Percentiles rank a stretch among this genome's conserved stretches.
phyloP scores from a whole-genome alignment of 768 basidiomycete species.

The Jaapia argillacea region DNA sequence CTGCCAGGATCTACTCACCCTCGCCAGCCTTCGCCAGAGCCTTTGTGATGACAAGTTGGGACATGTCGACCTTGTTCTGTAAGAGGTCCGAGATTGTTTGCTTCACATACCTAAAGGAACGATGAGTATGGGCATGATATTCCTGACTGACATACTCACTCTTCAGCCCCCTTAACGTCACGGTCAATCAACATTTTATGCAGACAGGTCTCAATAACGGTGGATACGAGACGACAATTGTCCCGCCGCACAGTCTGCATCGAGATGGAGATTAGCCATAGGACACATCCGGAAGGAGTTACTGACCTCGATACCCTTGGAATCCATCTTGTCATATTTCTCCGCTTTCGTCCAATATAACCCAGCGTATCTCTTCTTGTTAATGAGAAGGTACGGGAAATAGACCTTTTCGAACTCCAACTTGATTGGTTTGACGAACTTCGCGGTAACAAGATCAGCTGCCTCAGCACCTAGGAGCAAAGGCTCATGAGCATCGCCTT shows the following conservation, averaged over 20 bases:
- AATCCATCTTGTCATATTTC: conserved; percentile 99
- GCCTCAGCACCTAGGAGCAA: conserved; percentile 69
- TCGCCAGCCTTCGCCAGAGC: conserved; percentile 81
- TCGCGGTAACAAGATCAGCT: conserved; percentile 80
- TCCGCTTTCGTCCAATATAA: conserved; percentile 95
- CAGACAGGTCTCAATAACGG: conserved; percentile 95
- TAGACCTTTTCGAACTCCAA: conserved; percentile 99
- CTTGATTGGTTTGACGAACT: conserved; percentile 94
- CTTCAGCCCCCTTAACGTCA: conserved; percentile 89
- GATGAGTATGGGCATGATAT: not conserved
- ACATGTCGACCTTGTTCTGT: conserved; percentile 98
- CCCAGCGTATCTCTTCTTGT: conserved; percentile 97
- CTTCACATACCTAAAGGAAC: conserved; percentile 67
- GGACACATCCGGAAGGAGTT: not conserved
- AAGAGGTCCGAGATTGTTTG: conserved; percentile 87
- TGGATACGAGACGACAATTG: conserved; percentile 96
- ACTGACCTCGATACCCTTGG: conserved; percentile 94
- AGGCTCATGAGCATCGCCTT: no score
- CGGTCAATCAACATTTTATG: conserved; percentile 97
- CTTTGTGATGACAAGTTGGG: conserved; percentile 97
- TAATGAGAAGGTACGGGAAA: conserved; percentile 96
- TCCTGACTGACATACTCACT: conserved; percentile 35
- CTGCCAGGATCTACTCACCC: conserved; percentile 8
- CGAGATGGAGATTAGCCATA: conserved; percentile 1
- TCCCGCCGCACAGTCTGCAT: conserved; percentile 91